A percentile compares a stretch with the other conserved stretches of the same genome.
These are phyloP conservation scores for Striga asiatica DNA, from an alignment of 257 asterid species.

Conservation along the genomic window DNA sequence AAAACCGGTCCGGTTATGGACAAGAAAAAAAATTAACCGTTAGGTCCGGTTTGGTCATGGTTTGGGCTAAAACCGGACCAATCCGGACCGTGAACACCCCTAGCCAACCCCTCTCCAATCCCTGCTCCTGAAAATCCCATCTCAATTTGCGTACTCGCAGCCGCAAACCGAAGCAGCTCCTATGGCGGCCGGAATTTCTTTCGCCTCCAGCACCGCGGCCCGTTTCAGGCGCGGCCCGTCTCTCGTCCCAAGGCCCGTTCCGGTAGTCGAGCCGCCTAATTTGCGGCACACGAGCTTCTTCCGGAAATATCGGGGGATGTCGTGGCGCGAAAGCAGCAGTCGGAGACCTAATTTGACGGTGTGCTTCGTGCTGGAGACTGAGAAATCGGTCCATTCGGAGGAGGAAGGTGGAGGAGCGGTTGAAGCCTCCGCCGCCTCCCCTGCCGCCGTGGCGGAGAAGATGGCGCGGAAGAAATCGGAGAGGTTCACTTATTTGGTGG, in stretches of 20 bases:
- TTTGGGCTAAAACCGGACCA: no score
- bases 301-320: conserved; percentile 12
- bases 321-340: conserved; percentile 17
- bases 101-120: not conserved
- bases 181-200: conserved; percentile 56
- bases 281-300: conserved; percentile 12
- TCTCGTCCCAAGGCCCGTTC: conserved; percentile 20
- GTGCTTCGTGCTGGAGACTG: conserved; percentile 49
- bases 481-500: conserved; percentile 69
- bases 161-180: conserved; percentile 24
- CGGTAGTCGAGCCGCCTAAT: not conserved
- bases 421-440: conserved; percentile 14
- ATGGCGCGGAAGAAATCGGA: conserved; percentile 73
- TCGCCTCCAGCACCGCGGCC: conserved; percentile 19
- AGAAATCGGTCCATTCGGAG: conserved; percentile 19
- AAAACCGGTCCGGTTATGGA: no score
- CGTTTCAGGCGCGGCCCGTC: conserved; percentile 23
- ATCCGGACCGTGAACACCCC: no score
- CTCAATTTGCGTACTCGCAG: no score
- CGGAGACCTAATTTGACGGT: conserved; percentile 29
- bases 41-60: no score
- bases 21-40: no score
- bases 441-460: conserved; percentile 45
- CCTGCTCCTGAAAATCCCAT: conserved; percentile 8
- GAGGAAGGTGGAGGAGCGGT: conserved; percentile 21